phyloP scores from a whole-genome alignment of 2,329 filamentous ascomycete species.

The Alternaria incomplexa region DNA sequence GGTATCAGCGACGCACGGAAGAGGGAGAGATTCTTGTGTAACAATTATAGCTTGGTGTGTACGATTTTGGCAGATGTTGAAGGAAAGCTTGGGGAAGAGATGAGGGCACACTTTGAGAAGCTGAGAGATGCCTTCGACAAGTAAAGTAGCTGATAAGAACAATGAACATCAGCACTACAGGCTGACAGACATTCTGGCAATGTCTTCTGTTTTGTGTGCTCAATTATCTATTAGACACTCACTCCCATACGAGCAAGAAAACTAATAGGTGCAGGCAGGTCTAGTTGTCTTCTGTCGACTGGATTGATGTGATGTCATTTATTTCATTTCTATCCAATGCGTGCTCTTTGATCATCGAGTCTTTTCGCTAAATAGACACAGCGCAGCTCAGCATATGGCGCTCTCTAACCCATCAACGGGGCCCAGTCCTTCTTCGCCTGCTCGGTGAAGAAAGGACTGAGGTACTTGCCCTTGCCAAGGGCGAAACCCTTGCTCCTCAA shows the following conservation, averaged over 20 bases:
- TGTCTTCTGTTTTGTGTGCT: not conserved
- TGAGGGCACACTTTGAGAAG: constrained; percentile 75
- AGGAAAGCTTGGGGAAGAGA: constrained; percentile 76
- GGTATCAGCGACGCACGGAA: constrained; percentile 79
- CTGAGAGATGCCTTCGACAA: constrained; percentile 54
- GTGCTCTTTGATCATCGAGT: not conserved
- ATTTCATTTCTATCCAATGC: not conserved
- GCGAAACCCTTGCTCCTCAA: constrained; percentile 25
- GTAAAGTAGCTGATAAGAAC: constrained; percentile 1
- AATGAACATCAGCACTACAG: not conserved
- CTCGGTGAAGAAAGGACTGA: constrained; percentile 25
- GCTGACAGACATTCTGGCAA: not conserved
- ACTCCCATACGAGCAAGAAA: not conserved
- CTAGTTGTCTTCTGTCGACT: not conserved
- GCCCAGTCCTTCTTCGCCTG: constrained; percentile 27
- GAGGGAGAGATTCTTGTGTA: constrained; percentile 85
- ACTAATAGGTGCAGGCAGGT: not conserved
- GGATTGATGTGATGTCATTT: not conserved
- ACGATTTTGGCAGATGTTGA: constrained; percentile 80
- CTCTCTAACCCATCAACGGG: constrained; percentile 18
- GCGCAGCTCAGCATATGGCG: not conserved
- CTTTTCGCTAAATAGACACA: not conserved
- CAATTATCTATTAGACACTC: not conserved
- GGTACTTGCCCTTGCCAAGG: constrained; percentile 23
- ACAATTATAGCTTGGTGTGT: constrained; percentile 93